These are phyloP conservation scores for Tinospora cordifolia DNA, from an alignment of 164 flowering plant genomes.

Conservation along the genomic window DNA sequence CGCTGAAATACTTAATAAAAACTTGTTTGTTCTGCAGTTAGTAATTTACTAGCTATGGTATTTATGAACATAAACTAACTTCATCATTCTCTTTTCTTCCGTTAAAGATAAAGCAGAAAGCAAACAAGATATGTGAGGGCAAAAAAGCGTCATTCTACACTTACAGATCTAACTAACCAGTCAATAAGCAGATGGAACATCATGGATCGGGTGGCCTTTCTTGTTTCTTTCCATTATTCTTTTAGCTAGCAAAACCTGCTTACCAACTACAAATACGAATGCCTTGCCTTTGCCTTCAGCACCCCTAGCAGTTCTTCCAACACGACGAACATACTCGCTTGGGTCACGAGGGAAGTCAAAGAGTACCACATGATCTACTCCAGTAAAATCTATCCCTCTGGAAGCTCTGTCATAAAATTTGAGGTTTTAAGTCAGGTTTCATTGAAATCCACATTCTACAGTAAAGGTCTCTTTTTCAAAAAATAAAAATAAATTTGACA, in stretches of 20 bases:
- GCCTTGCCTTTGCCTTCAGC: constrained; percentile 90
- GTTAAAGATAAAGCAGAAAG: not conserved
- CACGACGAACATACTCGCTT: constrained; percentile 96
- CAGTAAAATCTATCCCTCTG: constrained; percentile 80
- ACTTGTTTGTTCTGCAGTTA: not conserved
- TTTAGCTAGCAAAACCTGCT: constrained; percentile 81
- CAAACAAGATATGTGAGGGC: not conserved
- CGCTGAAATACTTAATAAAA: not conserved
- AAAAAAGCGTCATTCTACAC: not conserved
- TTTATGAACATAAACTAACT: not conserved
- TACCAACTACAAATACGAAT: constrained; percentile 83
- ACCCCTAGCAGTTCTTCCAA: constrained; percentile 99
- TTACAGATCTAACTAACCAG: not conserved
- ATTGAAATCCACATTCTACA: not conserved
- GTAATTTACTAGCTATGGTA: not conserved
- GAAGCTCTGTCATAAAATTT: constrained; percentile 61
- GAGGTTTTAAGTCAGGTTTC: not conserved
- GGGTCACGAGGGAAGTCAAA: constrained; percentile 98
- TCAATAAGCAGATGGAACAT: constrained; percentile 65
- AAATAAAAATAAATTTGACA: too few species aligned
- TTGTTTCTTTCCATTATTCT: constrained; percentile 72
- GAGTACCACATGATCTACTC: constrained; percentile 86
- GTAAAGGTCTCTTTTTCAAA: not conserved
- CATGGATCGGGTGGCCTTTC: constrained; percentile 91
- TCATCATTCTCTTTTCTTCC: not conserved